Evolutionary conservation across 495 filamentous ascomycete genomes (phyloP).

Genomic region (Penicillium pancosmium): DNA sequence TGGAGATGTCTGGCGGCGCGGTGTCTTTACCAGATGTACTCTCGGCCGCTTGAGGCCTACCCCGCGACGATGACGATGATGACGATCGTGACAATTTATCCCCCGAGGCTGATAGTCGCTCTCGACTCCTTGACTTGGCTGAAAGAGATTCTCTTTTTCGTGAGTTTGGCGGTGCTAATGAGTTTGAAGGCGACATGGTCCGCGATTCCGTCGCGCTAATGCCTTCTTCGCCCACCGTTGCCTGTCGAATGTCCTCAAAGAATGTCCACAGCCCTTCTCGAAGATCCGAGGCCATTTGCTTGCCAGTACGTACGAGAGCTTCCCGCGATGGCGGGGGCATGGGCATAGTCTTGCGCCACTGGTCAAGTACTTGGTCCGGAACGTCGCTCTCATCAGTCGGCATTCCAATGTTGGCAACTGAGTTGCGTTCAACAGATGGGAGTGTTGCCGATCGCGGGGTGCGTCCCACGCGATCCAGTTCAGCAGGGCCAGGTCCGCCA

Average conservation of each 20-base stretch:
- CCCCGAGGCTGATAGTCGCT: slow-evolving; percentile 42
- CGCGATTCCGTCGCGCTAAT: slow-evolving; percentile 59
- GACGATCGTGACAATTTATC: slow-evolving; percentile 35
- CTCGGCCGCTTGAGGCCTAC: slow-evolving; percentile 35
- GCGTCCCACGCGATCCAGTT: slow-evolving; percentile 40
- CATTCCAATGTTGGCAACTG: slow-evolving; percentile 20
- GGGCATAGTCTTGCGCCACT: slow-evolving; percentile 48
- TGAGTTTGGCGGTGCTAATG: slow-evolving; percentile 23
- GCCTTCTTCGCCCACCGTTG: slow-evolving; percentile 90
- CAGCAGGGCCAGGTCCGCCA: slow-evolving; percentile 13
- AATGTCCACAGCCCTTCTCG: slow-evolving; percentile 94
- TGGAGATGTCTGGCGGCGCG: slow-evolving; percentile 47
- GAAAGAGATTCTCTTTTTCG: slow-evolving; percentile 38
- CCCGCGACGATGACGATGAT: slow-evolving; percentile 39
- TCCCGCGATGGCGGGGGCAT: slow-evolving; percentile 55
- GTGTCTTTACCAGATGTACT: slow-evolving; percentile 52
- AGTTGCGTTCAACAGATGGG: slow-evolving; percentile 45
- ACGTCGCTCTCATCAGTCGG: slow-evolving; percentile 30
- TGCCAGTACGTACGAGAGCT: slow-evolving; percentile 64
- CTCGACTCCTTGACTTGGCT: slow-evolving; percentile 42
- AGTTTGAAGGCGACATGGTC: slow-evolving; percentile 33
- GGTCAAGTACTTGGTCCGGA: slow-evolving; percentile 37
- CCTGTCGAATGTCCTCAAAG: slow-evolving; percentile 91
- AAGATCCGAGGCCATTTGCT: slow-evolving; percentile 89
- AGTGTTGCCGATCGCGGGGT: slow-evolving; percentile 49